Base-by-base conservation (phyloP, 768 basidiomycete genomes). In the Imleria badia region DNA sequence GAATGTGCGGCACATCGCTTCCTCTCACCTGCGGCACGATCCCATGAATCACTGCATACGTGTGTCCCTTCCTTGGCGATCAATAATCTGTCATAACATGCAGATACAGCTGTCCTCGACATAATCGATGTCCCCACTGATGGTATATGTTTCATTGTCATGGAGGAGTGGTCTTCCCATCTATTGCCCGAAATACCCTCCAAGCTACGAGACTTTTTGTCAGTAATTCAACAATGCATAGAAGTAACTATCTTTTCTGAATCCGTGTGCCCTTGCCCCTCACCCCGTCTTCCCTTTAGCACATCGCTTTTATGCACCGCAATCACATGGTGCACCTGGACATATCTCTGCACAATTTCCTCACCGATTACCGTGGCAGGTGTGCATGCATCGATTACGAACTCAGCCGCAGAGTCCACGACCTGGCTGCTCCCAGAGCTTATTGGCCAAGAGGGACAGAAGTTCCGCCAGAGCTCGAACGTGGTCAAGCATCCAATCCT, bases 381-480 rank as follows among this genome's bases (percentile, higher is more conserved):
- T 90, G 83, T 66, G 86, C 86, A 0, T 89, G 79, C 62, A 90
- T 89, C 55, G 89, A 91, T 66, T 90, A 81, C 59, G 87, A 90
- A 66, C 66, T 81, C 14, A 87, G 86, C 63, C 81, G 78, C 19
- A 76, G 76, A 43, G 84, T 83, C 64, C 74, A 79, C 45, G 69
- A 67, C 36, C 41, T 64, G 5, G 52, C 67, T 20, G 60, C 64
- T 46, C 76, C 80, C 8, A 63, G 72, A 26, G 68, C 85, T 19
- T 67, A 66, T 55, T 61, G 73, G 41, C 76, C 75, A 63, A 77
- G 81, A 14, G 81, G 81, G 20, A 86, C 87, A 19, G 89, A 90
- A 54, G 63, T 85, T 12, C 85, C 89, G 19, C 88, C 88, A 13
- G 89, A 91, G 67, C 79, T 81, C 45, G 87, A 84, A 60, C 64